A percentile compares a stretch with the other conserved stretches of the same genome.
phyloP scores from a whole-genome alignment of 129 eudicot species.

The Flaveria sonorensis region DNA sequence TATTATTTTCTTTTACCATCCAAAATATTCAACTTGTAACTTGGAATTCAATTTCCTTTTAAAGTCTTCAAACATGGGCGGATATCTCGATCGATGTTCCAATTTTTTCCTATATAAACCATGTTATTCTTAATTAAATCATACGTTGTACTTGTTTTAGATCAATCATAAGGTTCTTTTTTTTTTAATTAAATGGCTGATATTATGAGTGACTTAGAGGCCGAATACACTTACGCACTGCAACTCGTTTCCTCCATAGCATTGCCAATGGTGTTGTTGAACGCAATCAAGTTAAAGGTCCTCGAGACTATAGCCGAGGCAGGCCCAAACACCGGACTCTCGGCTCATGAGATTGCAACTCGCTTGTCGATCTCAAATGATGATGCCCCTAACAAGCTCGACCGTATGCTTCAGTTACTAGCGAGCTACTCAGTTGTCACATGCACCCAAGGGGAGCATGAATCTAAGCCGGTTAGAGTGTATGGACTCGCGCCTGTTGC shows the following conservation, averaged over 20 bases:
- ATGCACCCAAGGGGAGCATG: background rate
- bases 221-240: background rate
- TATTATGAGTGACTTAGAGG: background rate
- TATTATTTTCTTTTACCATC: too few relatives aligned
- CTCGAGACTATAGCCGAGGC: constrained; percentile 1
- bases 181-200: too few relatives aligned
- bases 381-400: constrained; percentile 15
- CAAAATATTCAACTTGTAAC: too few relatives aligned
- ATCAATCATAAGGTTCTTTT: too few relatives aligned
- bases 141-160: too few relatives aligned
- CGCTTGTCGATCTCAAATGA: constrained; percentile 4
- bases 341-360: constrained; percentile 13
- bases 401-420: constrained; percentile 16
- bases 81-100: too few relatives aligned
- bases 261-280: constrained; percentile 18
- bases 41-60: too few relatives aligned
- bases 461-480: background rate
- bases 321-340: background rate
- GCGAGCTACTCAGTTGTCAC: constrained; percentile 17
- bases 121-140: too few relatives aligned
- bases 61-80: too few relatives aligned
- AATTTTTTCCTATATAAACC: too few relatives aligned
- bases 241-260: constrained; percentile 1
- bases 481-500: constrained; percentile 12
- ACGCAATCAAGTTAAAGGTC: constrained; percentile 7